Conservation (phyloP, 768 basidiomycete species). For the Psilocybe tampanensis region DNA sequence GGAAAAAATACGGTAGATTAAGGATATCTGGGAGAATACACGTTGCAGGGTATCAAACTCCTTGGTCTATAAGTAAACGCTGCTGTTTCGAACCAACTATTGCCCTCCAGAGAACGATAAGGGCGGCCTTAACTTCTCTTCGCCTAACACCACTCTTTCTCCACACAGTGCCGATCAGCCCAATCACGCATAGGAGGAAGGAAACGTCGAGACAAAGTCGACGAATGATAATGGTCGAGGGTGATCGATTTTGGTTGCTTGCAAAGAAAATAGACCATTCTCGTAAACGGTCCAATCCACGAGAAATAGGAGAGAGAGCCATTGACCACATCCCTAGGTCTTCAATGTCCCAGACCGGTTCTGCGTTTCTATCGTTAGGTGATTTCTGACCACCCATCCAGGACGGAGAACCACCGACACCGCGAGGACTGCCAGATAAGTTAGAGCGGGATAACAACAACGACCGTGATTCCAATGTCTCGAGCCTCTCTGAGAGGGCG, state of each 20-base stretch:
- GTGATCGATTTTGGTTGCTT: conserved; percentile 60
- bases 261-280: conserved; percentile 60
- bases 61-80: conserved; percentile 52
- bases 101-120: conserved; percentile 71
- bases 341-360: conserved; percentile 66
- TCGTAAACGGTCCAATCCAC: conserved; percentile 48
- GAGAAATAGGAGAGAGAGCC: conserved; percentile 65
- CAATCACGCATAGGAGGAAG: conserved; percentile 69
- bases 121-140: conserved; percentile 65
- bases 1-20: conserved; percentile 4
- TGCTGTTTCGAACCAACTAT: conserved; percentile 55
- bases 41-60: conserved; percentile 33
- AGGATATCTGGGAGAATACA: conserved; percentile 5
- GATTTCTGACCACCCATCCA: conserved; percentile 42
- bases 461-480: conserved; percentile 57
- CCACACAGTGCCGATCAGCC: conserved; percentile 63
- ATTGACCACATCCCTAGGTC: conserved; percentile 86
- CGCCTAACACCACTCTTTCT: conserved; percentile 68
- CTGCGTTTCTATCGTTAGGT: conserved; percentile 36
- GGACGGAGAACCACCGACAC: conserved; percentile 37
- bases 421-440: conserved; percentile 36
- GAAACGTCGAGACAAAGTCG: conserved; percentile 79
- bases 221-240: conserved; percentile 67
- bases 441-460: conserved; percentile 42
- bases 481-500: conserved; percentile 82